A percentile compares a stretch with the other conserved stretches of the same genome.
These are phyloP conservation scores for Fraxinus platypoda DNA, from an alignment of 305 asterid genomes.

Conservation along the genomic window DNA sequence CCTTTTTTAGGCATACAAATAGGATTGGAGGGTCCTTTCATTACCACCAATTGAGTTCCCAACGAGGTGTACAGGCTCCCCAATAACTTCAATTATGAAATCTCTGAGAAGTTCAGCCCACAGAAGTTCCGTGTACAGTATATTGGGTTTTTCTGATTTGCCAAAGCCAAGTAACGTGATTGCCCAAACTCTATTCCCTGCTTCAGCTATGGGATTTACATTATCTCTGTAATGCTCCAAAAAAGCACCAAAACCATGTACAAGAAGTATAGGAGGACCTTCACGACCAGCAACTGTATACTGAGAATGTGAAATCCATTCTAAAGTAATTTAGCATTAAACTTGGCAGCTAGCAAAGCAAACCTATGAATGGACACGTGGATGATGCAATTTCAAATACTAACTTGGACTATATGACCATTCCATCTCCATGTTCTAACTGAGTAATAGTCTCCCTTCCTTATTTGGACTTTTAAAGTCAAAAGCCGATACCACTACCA, in stretches of 20 bases:
- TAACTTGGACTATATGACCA: constrained; percentile 71
- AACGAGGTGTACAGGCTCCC: constrained; percentile 84
- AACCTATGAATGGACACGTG: neutral
- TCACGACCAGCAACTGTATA: constrained; percentile 68
- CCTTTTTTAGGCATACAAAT: neutral
- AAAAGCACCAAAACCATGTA: constrained; percentile 96
- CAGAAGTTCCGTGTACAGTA: constrained; percentile 70
- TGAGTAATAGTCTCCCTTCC: constrained; percentile 30
- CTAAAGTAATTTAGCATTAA: constrained; percentile 13
- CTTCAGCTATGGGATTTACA: constrained; percentile 60
- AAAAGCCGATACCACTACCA: constrained; percentile 81
- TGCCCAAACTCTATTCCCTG: constrained; percentile 83
- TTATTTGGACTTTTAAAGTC: constrained; percentile 51
- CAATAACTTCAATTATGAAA: constrained; percentile 73
- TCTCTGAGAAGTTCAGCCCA: constrained; percentile 85
- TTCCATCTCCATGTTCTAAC: constrained; percentile 86
- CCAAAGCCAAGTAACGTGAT: constrained; percentile 86
- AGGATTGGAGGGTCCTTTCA: constrained; percentile 20
- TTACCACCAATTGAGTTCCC: constrained; percentile 98
- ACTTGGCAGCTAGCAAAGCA: neutral
- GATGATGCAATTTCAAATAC: constrained; percentile 27
- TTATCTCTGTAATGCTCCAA: constrained; percentile 86
- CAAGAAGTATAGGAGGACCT: constrained; percentile 86
- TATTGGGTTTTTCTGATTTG: constrained; percentile 87
- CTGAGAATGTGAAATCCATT: constrained; percentile 44